A percentile compares a stretch with the other conserved stretches of the same genome.
Conservation (phyloP, 2,329 filamentous ascomycete species). For the Monosporascus sp. region DNA sequence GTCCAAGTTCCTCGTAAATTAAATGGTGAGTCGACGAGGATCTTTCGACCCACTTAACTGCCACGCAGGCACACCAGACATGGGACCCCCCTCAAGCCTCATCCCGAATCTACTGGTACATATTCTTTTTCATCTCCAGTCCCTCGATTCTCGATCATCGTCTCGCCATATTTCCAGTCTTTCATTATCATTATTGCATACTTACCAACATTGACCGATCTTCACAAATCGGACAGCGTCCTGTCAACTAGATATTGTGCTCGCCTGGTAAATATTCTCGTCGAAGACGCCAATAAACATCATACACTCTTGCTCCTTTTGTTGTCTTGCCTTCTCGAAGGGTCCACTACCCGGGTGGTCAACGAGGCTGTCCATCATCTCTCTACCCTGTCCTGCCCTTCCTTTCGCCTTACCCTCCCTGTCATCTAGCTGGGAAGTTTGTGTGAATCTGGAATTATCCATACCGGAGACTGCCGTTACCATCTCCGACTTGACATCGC, state of each 20-base stretch:
- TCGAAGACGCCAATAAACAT: constrained; percentile 11
- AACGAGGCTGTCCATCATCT: constrained; percentile 11
- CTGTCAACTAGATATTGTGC: constrained; percentile 14
- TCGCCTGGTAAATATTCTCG: constrained; percentile 8
- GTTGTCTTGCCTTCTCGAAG: constrained; percentile 3
- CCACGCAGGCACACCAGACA: neutral
- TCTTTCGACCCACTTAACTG: neutral
- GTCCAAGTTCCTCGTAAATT: neutral
- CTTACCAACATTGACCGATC: constrained; percentile 7
- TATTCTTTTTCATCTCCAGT: neutral
- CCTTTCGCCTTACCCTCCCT: neutral
- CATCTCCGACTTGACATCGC: neutral
- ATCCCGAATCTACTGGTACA: neutral
- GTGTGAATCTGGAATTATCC: neutral
- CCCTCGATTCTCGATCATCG: neutral
- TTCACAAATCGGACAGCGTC: constrained; percentile 12
- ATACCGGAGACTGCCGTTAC: too few species aligned
- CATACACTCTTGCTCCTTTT: constrained; percentile 15
- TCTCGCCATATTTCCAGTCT: constrained; percentile 5
- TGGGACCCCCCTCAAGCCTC: neutral
- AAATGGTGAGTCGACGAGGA: neutral
- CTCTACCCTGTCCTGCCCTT: neutral
- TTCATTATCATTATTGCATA: constrained; percentile 8
- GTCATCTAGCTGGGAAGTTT: neutral
- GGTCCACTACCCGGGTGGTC: constrained; percentile 2